These are phyloP conservation scores for Trametes cubensis DNA, from an alignment of 768 basidiomycete genomes.

Conservation along the genomic window DNA sequence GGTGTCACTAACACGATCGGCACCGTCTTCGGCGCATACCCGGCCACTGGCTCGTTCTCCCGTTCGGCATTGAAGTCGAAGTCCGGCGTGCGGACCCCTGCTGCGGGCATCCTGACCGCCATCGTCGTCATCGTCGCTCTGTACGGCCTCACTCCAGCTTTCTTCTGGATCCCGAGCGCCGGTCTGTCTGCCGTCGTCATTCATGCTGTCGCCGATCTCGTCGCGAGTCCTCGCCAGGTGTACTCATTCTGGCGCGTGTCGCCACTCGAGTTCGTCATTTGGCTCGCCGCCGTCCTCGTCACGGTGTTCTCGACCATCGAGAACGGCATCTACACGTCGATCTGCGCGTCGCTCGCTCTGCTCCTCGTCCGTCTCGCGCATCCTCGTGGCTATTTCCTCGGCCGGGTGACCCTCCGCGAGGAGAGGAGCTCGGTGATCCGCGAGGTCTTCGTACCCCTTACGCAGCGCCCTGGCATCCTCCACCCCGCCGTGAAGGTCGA, in stretches of 20 bases:
- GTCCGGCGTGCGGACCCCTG: conserved; percentile 95
- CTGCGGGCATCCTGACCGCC: conserved; percentile 83
- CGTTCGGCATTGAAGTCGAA: conserved; percentile 96
- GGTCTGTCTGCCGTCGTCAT: conserved; percentile 93
- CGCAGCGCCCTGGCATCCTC: conserved; percentile 54
- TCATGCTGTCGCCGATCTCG: conserved; percentile 86
- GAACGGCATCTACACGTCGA: conserved; percentile 87
- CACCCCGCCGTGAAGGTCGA: conserved; percentile 73
- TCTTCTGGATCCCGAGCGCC: conserved; percentile 86
- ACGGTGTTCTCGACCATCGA: conserved; percentile 95
- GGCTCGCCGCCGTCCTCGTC: conserved; percentile 82
- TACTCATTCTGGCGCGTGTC: conserved; percentile 94
- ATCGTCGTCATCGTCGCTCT: conserved; percentile 90
- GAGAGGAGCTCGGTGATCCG: conserved; percentile 48
- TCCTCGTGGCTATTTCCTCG: conserved; percentile 90
- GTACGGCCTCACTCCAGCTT: conserved; percentile 91
- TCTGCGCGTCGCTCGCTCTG: conserved; percentile 75
- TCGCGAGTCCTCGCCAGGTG: conserved; percentile 81
- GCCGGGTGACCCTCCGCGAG: conserved; percentile 67
- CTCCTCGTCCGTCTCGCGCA: conserved; percentile 85
- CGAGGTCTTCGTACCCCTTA: conserved; percentile 84
- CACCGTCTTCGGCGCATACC: conserved; percentile 88
- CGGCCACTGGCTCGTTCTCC: conserved; percentile 97
- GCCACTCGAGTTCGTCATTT: conserved; percentile 91
- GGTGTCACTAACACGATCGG: conserved; percentile 96